A percentile compares a stretch with the other conserved stretches of the same genome.
Conservation (phyloP, 345 rosid genomes). For the Triadica sebifera region DNA sequence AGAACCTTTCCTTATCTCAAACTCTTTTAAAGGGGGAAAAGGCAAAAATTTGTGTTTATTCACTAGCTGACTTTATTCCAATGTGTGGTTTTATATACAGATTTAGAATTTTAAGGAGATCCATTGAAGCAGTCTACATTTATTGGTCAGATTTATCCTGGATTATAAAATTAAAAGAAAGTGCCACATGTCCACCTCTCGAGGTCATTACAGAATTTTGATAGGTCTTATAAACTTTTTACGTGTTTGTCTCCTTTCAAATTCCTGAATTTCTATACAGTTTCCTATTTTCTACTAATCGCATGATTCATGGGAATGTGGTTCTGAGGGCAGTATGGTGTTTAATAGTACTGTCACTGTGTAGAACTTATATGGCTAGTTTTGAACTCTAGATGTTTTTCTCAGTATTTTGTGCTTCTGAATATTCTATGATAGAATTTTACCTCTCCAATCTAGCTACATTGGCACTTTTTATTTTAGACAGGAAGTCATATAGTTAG, state of each 20-base stretch:
- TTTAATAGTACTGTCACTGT: no score
- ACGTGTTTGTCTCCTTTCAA: neutral
- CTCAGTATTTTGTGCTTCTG: neutral
- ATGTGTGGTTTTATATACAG: neutral
- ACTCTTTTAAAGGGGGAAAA: neutral
- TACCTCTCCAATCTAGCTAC: neutral
- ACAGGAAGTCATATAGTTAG: neutral
- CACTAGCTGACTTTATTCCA: neutral
- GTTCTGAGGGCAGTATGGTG: neutral
- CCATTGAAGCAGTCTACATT: neutral
- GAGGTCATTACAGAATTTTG: no score
- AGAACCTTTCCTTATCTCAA: no score
- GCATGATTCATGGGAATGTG: neutral
- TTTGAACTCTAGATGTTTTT: neutral
- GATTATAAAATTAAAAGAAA: no score
- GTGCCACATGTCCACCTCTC: no score
- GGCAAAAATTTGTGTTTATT: neutral
- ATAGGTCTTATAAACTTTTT: neutral
- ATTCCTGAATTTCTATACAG: neutral
- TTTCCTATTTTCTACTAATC: neutral
- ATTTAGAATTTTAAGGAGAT: neutral
- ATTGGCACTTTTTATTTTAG: neutral
- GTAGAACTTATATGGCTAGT: no score
- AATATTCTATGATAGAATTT: neutral
- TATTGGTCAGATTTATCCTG: neutral